Evolutionary conservation across 352 stramenopile species (phyloP), one percentile per base, ranked within the genome.

Genomic region (Globisporangium sylvaticum): DNA sequence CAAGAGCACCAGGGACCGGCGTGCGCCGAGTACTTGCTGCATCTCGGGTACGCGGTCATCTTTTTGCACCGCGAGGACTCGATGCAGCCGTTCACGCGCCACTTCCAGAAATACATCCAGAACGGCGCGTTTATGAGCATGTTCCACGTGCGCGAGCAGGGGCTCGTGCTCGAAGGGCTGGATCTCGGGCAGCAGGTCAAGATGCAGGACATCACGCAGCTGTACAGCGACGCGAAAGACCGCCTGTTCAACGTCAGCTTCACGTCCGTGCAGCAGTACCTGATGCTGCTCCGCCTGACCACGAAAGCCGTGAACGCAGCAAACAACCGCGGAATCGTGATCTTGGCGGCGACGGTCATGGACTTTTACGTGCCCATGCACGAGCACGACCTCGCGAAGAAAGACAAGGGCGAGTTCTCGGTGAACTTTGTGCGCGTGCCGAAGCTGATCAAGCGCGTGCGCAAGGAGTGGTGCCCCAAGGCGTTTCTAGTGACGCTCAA

Each of bases 51-150:
- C 58, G 84, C 85, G 0, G 87, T 95, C 48, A 90, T 95, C 58
- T 94, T 92, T 59, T 62, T 95, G 52, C 79, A 92, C 63, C 82
- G 87, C 32, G 74, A 91, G 52, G 79, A 90, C 64, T 95, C 87
- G 62, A 72, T 92, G 55, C 79, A 84, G 65, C 87, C 87, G 14
- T 95, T 95, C 58, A 91, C 86, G 65, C 85, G 87, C 37, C 85
- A 95, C 60, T 94, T 95, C 64, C 80, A 91, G 55, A 85, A 85
- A 72, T 93, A 88, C 69, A 90, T 95, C 29, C 74, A 87, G 60
- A 89, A 89, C 37, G 87, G 84, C 57, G 83, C 81, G 48, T 93
- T 95, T 65, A 89, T 95, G 78, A 75, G 84, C 62, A 93, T 95
- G 85, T 85, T 92, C 48, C 73, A 79, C 42, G 62, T 90, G 65